Base-by-base conservation (phyloP, 805 yeast genomes). In the Wickerhamomyces subpelliculosus region DNA sequence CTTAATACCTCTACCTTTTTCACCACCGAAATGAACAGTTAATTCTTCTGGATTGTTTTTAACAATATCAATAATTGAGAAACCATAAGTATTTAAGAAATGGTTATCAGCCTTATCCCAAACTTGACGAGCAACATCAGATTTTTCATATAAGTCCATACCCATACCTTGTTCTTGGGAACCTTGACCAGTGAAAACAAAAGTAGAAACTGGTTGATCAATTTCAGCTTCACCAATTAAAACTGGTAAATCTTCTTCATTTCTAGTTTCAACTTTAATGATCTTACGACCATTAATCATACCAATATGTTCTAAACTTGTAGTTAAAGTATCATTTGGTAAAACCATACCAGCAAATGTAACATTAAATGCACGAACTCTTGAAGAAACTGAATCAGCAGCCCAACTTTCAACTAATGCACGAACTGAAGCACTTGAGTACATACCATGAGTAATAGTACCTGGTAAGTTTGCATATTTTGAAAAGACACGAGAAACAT, bases 121-220 rank as follows among this genome's bases (percentile, higher is more conserved):
- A 46, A 93, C 97, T 47, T 77, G 78, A 56, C 80, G 80, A 38
- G 99, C 98, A 61, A 93, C 96, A 23, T 78, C 88, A 36, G 96
- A 84, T 30, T 84, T 73, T 48, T 80, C 80, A 65, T 93, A 93
- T 60, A 93, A 75, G 64, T 93, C 98, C 99, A 93, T 93, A 74
- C 99, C 98, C 99, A 93, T 93, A 62, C 97, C 97, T 72, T 94
- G 98, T 66, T 94, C 98, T 68, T 93, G 99, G 44, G 98, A 90
- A 64, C 99, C 99, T 73, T 93, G 99, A 60, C 98, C 99, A 48
- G 99, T 93, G 70, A 94, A 93, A 41, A 93, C 95, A 62, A 85
- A 93, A 17, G 98, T 84, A 32, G 97, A 85, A 38, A 82, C 84
- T 25, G 99, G 98, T 70, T 93, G 99, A 54, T 93, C 97, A 56